Evolutionary conservation across 805 yeast genomes (phyloP), one percentile per base, ranked within the genome.

Genomic region (Metschnikowia continentalis): DNA sequence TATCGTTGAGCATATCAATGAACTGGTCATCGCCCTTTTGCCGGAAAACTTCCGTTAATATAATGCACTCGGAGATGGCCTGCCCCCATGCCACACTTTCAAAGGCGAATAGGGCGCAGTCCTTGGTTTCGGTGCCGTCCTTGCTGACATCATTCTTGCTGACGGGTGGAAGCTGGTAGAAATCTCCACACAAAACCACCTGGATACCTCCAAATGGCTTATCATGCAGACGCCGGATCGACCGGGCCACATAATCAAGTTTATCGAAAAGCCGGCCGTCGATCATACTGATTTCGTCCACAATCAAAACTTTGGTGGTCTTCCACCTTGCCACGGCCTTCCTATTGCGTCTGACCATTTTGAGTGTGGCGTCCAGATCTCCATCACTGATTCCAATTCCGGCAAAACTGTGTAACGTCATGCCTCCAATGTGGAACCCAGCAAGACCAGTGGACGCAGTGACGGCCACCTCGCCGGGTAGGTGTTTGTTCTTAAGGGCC

Each of bases 401-500:
- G 0, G 96, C 80, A 70, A 84, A 90, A 61, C 87, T 77, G 66
- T 92, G 96, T 30, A 94, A 74, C 0, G 99, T 94, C 32, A 79
- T 80, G 22, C 99, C 99, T 2, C 95, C 96, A 59, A 94, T 87
- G 60, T 90, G 90, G 39, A 90, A 86, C 0, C 97, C 99, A 0
- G 99, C 99, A 54, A 94, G 72, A 1, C 99, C 99, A 0, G 99
- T 94, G 0, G 97, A 88, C 0, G 99, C 99, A 0, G 98, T 90
- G 3, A 94, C 82, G 0, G 95, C 96, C 3, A 94, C 88, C 1
- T 65, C 61, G 2, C 74, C 71, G 11, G 57, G 49, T 1, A 76
- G 72, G 63, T 80, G 68, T 26, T 76, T 74, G 1, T 30, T 32
- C 40, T 53, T 56, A 35, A 64, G 60, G 7, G 46, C 51, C 17